phyloP scores from a whole-genome alignment of 2,329 filamentous ascomycete species.

The Neonectria sp. region DNA sequence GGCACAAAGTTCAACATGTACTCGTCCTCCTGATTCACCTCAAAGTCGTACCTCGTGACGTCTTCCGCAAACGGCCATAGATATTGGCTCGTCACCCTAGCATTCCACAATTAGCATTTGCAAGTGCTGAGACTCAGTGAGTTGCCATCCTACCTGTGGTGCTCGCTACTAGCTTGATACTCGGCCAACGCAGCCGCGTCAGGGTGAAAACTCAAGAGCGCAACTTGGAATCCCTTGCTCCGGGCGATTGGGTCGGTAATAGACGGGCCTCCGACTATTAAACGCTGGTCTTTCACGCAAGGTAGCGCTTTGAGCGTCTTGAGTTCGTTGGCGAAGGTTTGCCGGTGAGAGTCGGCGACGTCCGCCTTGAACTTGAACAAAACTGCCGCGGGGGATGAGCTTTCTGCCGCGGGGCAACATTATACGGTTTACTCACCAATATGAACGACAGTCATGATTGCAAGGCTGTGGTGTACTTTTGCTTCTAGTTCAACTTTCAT shows the following conservation, averaged over 20 bases:
- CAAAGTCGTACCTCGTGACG: slow-evolving; percentile 68
- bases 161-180: slow-evolving; percentile 68
- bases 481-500: neutral
- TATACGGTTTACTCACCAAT: slow-evolving; percentile 45
- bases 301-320: slow-evolving; percentile 64
- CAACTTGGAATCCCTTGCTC: slow-evolving; percentile 68
- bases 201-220: slow-evolving; percentile 66
- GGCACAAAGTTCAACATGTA: slow-evolving; percentile 38
- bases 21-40: slow-evolving; percentile 60
- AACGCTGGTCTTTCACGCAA: slow-evolving; percentile 63
- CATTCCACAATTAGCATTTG: neutral
- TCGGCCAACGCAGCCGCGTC: slow-evolving; percentile 60
- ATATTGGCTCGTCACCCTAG: slow-evolving; percentile 65
- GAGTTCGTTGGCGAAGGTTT: slow-evolving; percentile 62
- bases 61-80: slow-evolving; percentile 69
- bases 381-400: slow-evolving; percentile 50
- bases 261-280: slow-evolving; percentile 67
- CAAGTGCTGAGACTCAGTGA: no score
- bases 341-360: slow-evolving; percentile 58
- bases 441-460: slow-evolving; percentile 53
- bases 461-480: neutral
- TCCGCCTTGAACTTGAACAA: slow-evolving; percentile 65
- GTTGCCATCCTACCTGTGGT: slow-evolving; percentile 59
- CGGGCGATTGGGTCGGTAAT: slow-evolving; percentile 66
- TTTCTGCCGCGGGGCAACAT: neutral